Conservation (phyloP, 495 filamentous ascomycete genomes). For the Neurospora sp. region DNA sequence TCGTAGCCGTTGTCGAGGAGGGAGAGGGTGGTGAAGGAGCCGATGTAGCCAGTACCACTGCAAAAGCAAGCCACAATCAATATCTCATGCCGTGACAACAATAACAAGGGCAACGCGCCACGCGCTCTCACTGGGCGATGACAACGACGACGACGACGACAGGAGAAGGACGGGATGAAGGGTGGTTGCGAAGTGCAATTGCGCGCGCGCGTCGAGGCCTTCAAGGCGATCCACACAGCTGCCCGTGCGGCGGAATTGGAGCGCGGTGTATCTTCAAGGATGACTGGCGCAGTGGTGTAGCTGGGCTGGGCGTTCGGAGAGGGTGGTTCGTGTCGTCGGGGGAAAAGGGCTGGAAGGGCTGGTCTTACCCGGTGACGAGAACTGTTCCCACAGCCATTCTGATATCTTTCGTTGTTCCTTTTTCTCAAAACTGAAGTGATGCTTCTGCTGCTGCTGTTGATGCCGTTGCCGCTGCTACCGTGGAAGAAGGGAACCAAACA, state of each 20-base stretch:
- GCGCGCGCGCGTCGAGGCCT: not conserved
- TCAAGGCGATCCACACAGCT: not conserved
- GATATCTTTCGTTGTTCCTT: not conserved
- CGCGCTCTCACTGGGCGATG: not conserved
- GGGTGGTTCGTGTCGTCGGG: constrained; percentile 2
- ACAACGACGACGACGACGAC: not conserved
- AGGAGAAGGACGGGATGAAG: not conserved
- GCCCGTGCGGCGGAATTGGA: not conserved
- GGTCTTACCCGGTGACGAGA: constrained; percentile 76
- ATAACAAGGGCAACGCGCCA: not conserved
- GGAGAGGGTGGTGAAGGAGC: constrained; percentile 88
- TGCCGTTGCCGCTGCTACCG: not conserved
- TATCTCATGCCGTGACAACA: not conserved
- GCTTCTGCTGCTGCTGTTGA: not conserved
- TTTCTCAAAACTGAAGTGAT: not conserved
- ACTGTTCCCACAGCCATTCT: constrained; percentile 78
- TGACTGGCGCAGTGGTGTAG: not conserved
- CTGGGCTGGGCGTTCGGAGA: not conserved
- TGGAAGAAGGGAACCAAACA: not conserved
- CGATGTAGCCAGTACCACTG: constrained; percentile 97
- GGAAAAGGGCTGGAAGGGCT: not conserved
- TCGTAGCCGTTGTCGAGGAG: constrained; percentile 91
- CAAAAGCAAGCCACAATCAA: constrained; percentile 11
- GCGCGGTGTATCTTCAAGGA: not conserved
- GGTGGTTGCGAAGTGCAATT: not conserved